Conservation (phyloP, 345 rosid species). For the Rhodomyrtus tomentosa region DNA sequence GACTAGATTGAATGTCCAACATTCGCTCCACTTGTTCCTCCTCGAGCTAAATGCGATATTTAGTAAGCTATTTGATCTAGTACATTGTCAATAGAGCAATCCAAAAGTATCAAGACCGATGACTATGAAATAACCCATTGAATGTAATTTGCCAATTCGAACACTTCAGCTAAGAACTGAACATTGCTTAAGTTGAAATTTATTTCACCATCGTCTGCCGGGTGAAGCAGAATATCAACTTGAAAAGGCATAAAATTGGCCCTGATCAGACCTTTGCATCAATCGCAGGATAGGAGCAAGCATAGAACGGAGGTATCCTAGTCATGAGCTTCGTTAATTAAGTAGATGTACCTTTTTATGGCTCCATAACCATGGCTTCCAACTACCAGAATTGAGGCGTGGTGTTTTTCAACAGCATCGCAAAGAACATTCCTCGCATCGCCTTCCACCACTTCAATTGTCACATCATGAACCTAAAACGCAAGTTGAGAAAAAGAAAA, state of each 20-base stretch:
- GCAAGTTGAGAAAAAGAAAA: background rate
- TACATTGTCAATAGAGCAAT: background rate
- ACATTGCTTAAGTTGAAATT: background rate
- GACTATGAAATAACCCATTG: background rate
- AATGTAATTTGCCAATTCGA: background rate
- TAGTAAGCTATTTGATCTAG: background rate
- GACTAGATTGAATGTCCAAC: background rate
- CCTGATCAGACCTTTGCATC: background rate
- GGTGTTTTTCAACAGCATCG: constrained; percentile 71
- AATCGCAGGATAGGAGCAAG: background rate
- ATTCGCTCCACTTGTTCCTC: background rate
- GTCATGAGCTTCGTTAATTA: background rate
- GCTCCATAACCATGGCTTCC: constrained; percentile 99
- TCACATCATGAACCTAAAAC: constrained; percentile 41
- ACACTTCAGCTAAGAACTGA: background rate
- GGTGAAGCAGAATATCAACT: background rate
- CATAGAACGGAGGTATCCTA: background rate
- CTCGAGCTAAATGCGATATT: background rate
- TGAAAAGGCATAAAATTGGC: background rate
- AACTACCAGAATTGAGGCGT: constrained; percentile 69
- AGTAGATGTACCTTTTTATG: constrained; percentile 51
- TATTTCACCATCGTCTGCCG: background rate
- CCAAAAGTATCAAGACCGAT: background rate
- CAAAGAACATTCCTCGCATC: constrained; percentile 85
- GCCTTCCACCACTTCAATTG: constrained; percentile 58